phyloP scores from a whole-genome alignment of 2,329 filamentous ascomycete genomes.

The Cylindrodendrum hubeiense region DNA sequence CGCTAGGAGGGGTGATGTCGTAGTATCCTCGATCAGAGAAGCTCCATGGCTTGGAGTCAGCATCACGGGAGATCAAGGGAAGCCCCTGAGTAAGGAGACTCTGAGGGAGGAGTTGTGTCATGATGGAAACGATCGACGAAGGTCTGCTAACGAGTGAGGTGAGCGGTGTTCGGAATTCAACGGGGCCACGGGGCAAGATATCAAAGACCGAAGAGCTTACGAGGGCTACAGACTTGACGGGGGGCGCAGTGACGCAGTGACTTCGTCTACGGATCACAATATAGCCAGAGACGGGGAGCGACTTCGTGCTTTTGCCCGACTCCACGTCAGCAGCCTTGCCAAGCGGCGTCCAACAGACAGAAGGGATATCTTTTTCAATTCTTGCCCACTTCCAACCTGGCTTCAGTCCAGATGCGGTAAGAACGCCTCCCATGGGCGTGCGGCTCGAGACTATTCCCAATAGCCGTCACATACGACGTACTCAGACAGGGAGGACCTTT shows the following conservation, averaged over 20 bases:
- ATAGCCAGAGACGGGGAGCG: conserved; percentile 24
- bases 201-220: conserved; percentile 25
- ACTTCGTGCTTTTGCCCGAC: conserved; percentile 22
- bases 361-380: conserved; percentile 15
- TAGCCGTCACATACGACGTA: conserved; percentile 29
- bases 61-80: conserved; percentile 35
- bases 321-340: conserved; percentile 31
- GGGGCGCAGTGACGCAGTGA: conserved; percentile 19
- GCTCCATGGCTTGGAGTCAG: conserved; percentile 39
- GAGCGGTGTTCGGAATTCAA: conserved; percentile 18
- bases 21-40: conserved; percentile 44
- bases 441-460: conserved; percentile 26
- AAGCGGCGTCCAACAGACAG: conserved; percentile 30
- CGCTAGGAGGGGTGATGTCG: conserved; percentile 51
- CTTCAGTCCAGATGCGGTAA: conserved; percentile 25
- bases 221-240: conserved; percentile 14
- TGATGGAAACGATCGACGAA: conserved; percentile 42
- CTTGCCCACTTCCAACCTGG: conserved; percentile 18
- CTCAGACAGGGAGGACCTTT: conserved; percentile 27
- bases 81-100: conserved; percentile 38
- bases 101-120: conserved; percentile 42
- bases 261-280: conserved; percentile 26
- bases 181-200: conserved; percentile 39
- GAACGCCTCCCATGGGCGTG: conserved; percentile 20
- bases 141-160: conserved; percentile 35